phyloP scores from a whole-genome alignment of 257 asterid genomes.

The Solanum dulcamara region DNA sequence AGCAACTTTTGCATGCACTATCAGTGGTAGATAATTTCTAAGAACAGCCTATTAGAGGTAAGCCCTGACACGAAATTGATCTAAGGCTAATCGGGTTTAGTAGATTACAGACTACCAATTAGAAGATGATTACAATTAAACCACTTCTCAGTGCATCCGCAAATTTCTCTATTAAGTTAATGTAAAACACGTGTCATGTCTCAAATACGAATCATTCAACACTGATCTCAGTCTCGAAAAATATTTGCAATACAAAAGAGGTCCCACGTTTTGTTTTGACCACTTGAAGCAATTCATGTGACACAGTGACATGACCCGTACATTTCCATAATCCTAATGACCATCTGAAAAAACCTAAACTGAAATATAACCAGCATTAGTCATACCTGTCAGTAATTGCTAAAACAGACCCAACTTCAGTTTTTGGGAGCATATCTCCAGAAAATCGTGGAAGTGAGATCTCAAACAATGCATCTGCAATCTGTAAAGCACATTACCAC shows the following conservation, averaged over 20 bases:
- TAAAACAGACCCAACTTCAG: conserved; percentile 71
- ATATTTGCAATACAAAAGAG: neutral
- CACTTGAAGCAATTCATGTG: neutral
- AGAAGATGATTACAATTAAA: neutral
- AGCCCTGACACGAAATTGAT: neutral
- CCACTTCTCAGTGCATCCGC: neutral
- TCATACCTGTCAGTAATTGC: conserved; percentile 84
- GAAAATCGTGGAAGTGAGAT: conserved; percentile 88
- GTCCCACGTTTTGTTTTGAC: neutral
- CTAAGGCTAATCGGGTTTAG: neutral
- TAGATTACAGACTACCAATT: neutral
- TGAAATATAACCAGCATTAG: neutral
- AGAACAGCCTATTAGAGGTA: neutral
- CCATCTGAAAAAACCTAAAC: neutral
- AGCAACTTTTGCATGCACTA: neutral
- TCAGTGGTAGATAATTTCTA: neutral
- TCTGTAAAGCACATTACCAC: conserved; percentile 23
- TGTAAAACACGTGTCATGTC: neutral
- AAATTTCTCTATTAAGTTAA: neutral
- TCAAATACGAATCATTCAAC: neutral
- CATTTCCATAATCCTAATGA: neutral
- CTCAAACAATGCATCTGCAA: conserved; percentile 82
- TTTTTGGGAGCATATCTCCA: conserved; percentile 80
- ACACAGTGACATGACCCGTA: neutral
- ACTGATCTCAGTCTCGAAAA: neutral